Evolutionary conservation across 2,329 filamentous ascomycete genomes (phyloP).

Genomic region (Seiridium cupressi): DNA sequence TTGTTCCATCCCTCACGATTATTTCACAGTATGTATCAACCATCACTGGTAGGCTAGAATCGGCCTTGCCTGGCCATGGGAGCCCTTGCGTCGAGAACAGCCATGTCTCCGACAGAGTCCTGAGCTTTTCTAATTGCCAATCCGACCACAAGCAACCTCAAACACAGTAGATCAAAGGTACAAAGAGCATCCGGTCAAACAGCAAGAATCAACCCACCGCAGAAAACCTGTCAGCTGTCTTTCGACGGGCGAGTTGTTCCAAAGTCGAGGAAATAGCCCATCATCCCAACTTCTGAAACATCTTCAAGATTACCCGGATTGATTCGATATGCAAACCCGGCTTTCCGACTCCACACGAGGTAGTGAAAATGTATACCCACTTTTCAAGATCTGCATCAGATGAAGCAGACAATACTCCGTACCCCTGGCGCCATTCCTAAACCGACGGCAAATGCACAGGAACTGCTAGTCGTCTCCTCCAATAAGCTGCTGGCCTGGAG

Average conservation of each 20-base stretch:
- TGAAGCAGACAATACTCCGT: slow-evolving; percentile 3
- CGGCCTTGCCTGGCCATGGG: too few species aligned
- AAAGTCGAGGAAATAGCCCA: not conserved
- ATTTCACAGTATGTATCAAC: too few species aligned
- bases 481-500: not conserved
- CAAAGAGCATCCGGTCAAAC: too few species aligned
- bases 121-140: too few species aligned
- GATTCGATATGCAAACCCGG: slow-evolving; percentile 5
- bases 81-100: too few species aligned
- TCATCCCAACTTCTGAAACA: slow-evolving; percentile 15
- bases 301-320: slow-evolving; percentile 14
- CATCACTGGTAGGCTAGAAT: too few species aligned
- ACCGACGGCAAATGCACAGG: not conserved
- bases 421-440: slow-evolving; percentile 5
- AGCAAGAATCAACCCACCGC: not conserved
- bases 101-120: too few species aligned
- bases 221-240: not conserved
- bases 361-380: not conserved
- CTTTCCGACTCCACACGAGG: not conserved
- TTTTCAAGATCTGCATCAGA: slow-evolving; percentile 7
- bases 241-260: not conserved
- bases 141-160: too few species aligned
- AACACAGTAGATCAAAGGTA: too few species aligned
- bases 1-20: too few species aligned
- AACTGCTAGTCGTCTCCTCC: not conserved